Conservation (phyloP, 2,329 filamentous ascomycete species). For the Diaporthe humulicola region DNA sequence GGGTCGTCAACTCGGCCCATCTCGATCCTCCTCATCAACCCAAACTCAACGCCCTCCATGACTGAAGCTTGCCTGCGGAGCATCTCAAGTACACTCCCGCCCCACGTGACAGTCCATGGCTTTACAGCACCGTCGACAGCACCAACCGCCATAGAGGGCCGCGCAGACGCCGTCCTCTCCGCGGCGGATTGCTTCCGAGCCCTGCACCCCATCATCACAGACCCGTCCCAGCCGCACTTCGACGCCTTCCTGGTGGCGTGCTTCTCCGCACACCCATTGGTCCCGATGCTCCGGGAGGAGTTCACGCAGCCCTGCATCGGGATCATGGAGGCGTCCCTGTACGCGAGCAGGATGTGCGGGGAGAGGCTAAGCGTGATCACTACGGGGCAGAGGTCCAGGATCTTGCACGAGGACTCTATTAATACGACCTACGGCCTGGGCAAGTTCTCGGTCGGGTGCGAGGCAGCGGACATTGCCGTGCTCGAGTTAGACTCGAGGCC, state of each 20-base stretch:
- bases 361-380: constrained; percentile 59
- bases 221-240: constrained; percentile 47
- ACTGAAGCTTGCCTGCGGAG: constrained; percentile 64
- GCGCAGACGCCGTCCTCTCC: constrained; percentile 63
- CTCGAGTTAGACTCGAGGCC: constrained; percentile 58
- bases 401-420: constrained; percentile 56
- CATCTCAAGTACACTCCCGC: constrained; percentile 57
- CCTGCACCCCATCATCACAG: constrained; percentile 54
- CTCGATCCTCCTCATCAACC: constrained; percentile 71
- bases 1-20: constrained; percentile 40
- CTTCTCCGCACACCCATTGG: constrained; percentile 62
- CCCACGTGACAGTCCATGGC: constrained; percentile 60
- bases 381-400: constrained; percentile 53
- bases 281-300: constrained; percentile 60
- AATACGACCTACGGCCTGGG: constrained; percentile 55
- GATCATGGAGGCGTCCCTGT: constrained; percentile 63
- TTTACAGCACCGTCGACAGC: constrained; percentile 64
- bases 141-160: constrained; percentile 64
- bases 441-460: constrained; percentile 57
- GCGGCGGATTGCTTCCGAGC: constrained; percentile 61
- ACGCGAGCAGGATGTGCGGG: constrained; percentile 63
- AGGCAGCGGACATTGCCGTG: constrained; percentile 55
- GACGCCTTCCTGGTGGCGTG: constrained; percentile 63
- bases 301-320: constrained; percentile 59
- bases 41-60: constrained; percentile 71